Conservation (phyloP, 139 green algal species). For the Chlorella sp. region DNA sequence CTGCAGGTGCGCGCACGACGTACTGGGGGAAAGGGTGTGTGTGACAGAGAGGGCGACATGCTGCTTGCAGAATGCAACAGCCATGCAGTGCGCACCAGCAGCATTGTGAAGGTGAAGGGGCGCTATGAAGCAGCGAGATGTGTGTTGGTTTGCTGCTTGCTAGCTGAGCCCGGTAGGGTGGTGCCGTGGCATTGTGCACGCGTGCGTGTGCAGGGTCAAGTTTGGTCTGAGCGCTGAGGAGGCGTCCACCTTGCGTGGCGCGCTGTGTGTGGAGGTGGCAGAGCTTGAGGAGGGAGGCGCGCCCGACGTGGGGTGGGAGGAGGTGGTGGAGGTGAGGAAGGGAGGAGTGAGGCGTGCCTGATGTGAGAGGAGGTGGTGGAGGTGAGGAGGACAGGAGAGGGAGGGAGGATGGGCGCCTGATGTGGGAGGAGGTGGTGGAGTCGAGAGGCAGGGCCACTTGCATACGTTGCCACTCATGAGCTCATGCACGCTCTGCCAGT, state of each 20-base stretch:
- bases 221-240: constrained; percentile 16
- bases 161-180: too few relatives aligned
- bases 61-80: not conserved
- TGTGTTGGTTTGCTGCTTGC: too few relatives aligned
- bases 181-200: too few relatives aligned
- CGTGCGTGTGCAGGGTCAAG: constrained; percentile 15
- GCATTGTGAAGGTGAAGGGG: not conserved
- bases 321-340: constrained; percentile 28
- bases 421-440: not conserved
- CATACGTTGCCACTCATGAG: not conserved
- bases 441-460: not conserved
- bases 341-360: not conserved
- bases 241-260: constrained; percentile 18
- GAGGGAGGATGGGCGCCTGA: not conserved
- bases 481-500: not conserved
- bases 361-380: constrained; percentile 5
- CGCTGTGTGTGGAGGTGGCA: constrained; percentile 26
- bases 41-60: too few relatives aligned
- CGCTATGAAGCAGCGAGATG: not conserved
- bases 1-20: constrained; percentile 21
- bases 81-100: not conserved
- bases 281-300: constrained; percentile 23
- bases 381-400: not conserved
- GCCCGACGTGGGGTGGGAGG: constrained; percentile 43
- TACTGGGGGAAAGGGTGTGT: too few relatives aligned